Base-by-base conservation (phyloP, 1,284 basidiomycete species). In the Athelia psychrophila region DNA sequence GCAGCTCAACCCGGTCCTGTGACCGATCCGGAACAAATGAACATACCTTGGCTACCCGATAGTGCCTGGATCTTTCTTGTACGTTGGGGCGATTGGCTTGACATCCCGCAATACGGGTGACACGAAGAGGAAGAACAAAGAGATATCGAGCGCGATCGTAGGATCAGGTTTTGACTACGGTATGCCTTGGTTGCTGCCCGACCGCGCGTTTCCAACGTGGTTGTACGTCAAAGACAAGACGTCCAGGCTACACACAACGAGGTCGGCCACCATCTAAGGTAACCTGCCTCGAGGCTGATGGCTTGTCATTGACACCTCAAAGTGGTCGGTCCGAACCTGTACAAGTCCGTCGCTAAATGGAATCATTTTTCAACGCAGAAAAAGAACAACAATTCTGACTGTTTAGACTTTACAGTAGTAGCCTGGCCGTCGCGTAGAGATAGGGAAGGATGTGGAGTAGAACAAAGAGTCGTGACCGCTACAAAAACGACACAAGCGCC, bases 51-150 rank as follows among this genome's bases (percentile, higher is more conserved):
- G 46, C 67, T 60, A 18, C 57, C 56, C 35, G 68, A 54, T 56
- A 66, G 66, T 51, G 68, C 63, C 52, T 65, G 70, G 12, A 64
- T 24, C 60, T 73, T 78, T 61, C 77, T 68, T 58, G 69, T 72
- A 61, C 83, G 78, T 62, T 83, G 82, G 19, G 81, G 80, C 48
- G 83, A 83, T 62, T 81, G 79, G 58, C 73, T 81, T 47, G 84
- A 75, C 84, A 86, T 86, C 33, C 24, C 15, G 18, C 27, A 30
- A 13, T 30, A 30, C 27, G 27, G 27, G 27, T 30, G 27, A 30
- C 27, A 57, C 58, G 51, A 59, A 54, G 56, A 54, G 54, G 62
- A 56, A 59, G 60, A 56, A 63, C 62, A 62, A 57, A 62, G 63
- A 58, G 58, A 63, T 59, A 62, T 56, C 57, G 57, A 56, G 54